Conservation (phyloP, 345 rosid species). For the Turnera subulata region DNA sequence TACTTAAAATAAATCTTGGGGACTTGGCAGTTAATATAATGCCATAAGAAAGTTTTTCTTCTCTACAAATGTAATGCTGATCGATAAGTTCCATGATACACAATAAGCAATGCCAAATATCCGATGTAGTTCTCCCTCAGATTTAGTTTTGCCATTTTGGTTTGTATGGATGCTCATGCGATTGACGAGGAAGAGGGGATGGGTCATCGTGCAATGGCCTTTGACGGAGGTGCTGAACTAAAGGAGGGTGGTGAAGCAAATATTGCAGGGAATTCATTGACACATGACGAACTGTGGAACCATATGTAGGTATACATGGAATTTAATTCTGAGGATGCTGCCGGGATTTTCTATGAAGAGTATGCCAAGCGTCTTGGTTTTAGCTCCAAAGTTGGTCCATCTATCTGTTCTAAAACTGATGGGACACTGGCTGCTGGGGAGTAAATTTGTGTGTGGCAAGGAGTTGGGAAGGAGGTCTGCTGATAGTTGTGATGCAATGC, state of each 20-base stretch:
- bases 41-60: no score
- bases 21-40: no score
- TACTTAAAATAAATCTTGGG: no score
- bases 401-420: constrained; percentile 31
- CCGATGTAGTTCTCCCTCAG: neutral
- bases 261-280: constrained; percentile 34
- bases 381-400: constrained; percentile 46
- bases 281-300: constrained; percentile 52
- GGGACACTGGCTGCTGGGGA: constrained; percentile 51
- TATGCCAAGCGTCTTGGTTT: constrained; percentile 71
- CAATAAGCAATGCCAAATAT: no score
- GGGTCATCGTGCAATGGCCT: constrained; percentile 32
- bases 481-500: constrained; percentile 68
- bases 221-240: constrained; percentile 55
- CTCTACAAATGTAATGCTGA: no score
- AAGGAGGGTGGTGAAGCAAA: constrained; percentile 44
- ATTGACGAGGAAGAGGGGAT: constrained; percentile 22
- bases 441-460: constrained; percentile 59
- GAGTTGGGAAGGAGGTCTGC: constrained; percentile 56
- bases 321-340: constrained; percentile 71
- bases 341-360: constrained; percentile 65
- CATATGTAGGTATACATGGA: constrained; percentile 76
- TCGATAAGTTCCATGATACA: no score
- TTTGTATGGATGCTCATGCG: constrained; percentile 24
- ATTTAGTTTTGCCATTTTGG: constrained; percentile 1